Evolutionary conservation across 805 yeast species (phyloP), one percentile per base, ranked within the genome.

Genomic region (Maudiozyma serrabonitensis): DNA sequence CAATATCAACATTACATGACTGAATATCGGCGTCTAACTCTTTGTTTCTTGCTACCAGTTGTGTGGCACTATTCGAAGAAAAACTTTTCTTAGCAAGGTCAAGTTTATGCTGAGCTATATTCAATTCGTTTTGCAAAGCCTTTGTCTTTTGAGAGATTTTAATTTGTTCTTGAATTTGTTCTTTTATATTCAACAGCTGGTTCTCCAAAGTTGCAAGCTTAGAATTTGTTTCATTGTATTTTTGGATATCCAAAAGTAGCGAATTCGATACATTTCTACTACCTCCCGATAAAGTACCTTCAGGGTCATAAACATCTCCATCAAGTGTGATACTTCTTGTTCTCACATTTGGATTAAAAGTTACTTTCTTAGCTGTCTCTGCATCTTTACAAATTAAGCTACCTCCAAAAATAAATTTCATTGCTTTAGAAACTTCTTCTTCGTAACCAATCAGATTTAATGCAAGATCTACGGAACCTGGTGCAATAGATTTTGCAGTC

Each of bases 261-360:
- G 88, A 76, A 1, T 79, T 74, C 15, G 78, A 69, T 45, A 72
- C 71, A 54, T 74, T 80, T 56, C 91, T 75, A 19, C 95, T 82
- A n/a, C 98, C 98, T 45, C 99, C 99, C 1, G 96, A 86, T 26
- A 93, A 71, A 7, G 95, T 87, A 15, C 99, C 99, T 56, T 84
- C 88, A 0, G 99, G 99, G 62, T 93, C 99, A 67, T 90, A 93
- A 11, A 84, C 77, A 64, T 93, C 99, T 46, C 99, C 99, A 48
- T 89, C 90, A 34, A 86, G 64, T 0, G 99, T 93, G 15, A 95
- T 88, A 31, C 95, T 82, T 58, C 89, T 81, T 0, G 90, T 75
- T 54, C 87, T 75, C 15, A 91, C 81, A 48, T 79, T 76, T 0
- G 91, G 93, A 63, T 90, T 81, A 63, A 89, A 88, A 0, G 97